Percentiles rank a stretch among this genome's conserved stretches.
phyloP scores from a whole-genome alignment of 176 grass and related monocot species.

The Aegilops tauschii region DNA sequence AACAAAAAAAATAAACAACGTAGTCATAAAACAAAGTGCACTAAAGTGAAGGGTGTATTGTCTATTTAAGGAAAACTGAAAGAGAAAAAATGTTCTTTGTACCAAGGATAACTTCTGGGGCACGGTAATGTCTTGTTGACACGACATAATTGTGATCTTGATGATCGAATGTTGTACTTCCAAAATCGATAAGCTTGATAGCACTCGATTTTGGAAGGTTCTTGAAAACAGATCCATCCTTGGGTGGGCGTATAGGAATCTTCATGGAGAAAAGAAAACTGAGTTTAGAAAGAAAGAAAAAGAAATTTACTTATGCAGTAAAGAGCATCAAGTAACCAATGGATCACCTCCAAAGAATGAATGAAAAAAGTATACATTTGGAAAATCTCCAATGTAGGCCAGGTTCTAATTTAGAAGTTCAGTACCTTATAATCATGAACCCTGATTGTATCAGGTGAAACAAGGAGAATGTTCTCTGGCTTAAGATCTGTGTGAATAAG shows the following conservation, averaged over 20 bases:
- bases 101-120: conserved; percentile 99
- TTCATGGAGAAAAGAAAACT: conserved; percentile 32
- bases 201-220: conserved; percentile 92
- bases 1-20: conserved; percentile 15
- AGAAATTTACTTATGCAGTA: conserved; percentile 16
- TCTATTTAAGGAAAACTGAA: neutral
- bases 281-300: conserved; percentile 10
- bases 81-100: conserved; percentile 27
- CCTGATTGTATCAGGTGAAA: conserved; percentile 74
- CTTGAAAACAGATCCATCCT: conserved; percentile 82
- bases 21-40: neutral
- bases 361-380: neutral
- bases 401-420: neutral
- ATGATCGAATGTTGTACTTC: conserved; percentile 85
- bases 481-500: conserved; percentile 99
- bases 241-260: conserved; percentile 61
- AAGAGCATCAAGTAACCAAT: neutral
- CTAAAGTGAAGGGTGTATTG: neutral
- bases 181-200: conserved; percentile 98
- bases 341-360: conserved; percentile 2
- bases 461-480: conserved; percentile 97
- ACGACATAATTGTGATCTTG: conserved; percentile 96
- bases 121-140: conserved; percentile 93
- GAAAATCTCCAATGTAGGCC: neutral
- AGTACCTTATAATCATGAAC: conserved; percentile 82